phyloP scores from a whole-genome alignment of 2,329 filamentous ascomycete genomes.

The Mollisia scopiformis region DNA sequence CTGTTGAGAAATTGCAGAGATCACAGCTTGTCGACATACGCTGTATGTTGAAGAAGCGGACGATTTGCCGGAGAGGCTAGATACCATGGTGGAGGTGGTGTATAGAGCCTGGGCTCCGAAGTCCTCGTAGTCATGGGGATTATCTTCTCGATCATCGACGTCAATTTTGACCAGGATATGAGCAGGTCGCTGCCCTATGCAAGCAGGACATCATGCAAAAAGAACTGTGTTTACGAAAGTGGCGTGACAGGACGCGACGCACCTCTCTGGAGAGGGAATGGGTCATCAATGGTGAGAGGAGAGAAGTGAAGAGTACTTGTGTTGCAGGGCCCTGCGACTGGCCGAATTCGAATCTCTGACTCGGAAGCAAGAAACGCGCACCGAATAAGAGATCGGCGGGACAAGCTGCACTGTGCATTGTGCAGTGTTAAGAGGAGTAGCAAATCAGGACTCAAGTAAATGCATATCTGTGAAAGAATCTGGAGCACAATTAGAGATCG shows the following conservation, averaged over 20 bases:
- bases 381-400: neutral
- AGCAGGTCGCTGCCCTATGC: conserved; percentile 7
- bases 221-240: neutral
- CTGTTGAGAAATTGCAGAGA: neutral
- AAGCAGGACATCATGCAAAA: conserved; percentile 1
- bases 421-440: neutral
- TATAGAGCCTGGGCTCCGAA: neutral
- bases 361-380: neutral
- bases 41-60: neutral
- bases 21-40: neutral
- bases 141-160: neutral
- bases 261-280: neutral
- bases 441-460: neutral
- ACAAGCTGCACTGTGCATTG: neutral
- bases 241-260: neutral
- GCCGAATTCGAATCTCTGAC: neutral
- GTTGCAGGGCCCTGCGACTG: neutral
- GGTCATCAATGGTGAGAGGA: neutral
- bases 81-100: neutral
- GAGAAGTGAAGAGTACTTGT: neutral
- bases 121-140: neutral
- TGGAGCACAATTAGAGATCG: neutral
- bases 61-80: neutral
- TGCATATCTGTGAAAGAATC: neutral
- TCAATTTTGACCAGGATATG: neutral